phyloP scores from a whole-genome alignment of 73 alveolate species.

The Paramecium bursaria region DNA sequence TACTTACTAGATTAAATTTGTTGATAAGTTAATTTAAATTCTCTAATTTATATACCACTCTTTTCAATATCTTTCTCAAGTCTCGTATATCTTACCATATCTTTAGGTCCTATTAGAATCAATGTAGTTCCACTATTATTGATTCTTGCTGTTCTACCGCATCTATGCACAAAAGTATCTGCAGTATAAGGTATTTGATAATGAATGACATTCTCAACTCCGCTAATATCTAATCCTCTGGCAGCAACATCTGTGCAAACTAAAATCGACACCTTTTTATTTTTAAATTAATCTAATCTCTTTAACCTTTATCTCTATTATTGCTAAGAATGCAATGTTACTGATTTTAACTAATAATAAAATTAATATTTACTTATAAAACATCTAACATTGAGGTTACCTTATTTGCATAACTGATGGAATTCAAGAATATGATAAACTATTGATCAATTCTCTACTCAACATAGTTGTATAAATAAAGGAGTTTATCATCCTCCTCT shows the following conservation, averaged over 20 bases:
- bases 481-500: slow-evolving; percentile 85
- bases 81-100: slow-evolving; percentile 72
- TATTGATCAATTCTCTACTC: slow-evolving; percentile 71
- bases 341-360: slow-evolving; percentile 75
- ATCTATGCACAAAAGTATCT: slow-evolving; percentile 95
- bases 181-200: slow-evolving; percentile 93
- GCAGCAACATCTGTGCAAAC: slow-evolving; percentile 99
- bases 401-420: slow-evolving; percentile 92
- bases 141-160: slow-evolving; percentile 99
- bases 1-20: not conserved
- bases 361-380: slow-evolving; percentile 67
- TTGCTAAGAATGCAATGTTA: slow-evolving; percentile 90
- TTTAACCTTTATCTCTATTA: slow-evolving; percentile 91
- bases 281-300: slow-evolving; percentile 88
- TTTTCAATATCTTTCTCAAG: slow-evolving; percentile 66
- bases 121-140: slow-evolving; percentile 87
- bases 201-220: slow-evolving; percentile 93
- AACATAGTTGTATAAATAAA: slow-evolving; percentile 81
- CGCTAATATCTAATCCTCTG: slow-evolving; percentile 96
- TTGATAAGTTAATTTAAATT: slow-evolving; percentile 19
- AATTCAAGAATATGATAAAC: slow-evolving; percentile 90
- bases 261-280: slow-evolving; percentile 75
- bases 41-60: slow-evolving; percentile 17
- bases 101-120: slow-evolving; percentile 93
- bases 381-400: slow-evolving; percentile 79